Base-by-base conservation (phyloP, 2,329 filamentous ascomycete genomes). In the Amauroascus niger region DNA sequence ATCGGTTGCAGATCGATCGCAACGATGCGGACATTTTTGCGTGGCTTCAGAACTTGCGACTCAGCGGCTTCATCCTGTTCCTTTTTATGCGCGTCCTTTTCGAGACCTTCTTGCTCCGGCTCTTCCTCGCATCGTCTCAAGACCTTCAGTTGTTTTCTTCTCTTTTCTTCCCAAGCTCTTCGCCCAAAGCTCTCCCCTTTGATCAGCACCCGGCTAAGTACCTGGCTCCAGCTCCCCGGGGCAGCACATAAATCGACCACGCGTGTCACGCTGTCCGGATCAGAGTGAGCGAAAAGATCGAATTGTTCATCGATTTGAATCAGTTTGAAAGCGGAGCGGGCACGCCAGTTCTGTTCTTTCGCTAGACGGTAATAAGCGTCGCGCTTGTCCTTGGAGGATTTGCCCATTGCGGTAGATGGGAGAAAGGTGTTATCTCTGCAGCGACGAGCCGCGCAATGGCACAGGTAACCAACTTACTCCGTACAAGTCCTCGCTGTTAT, bases 331-430 rank as follows among this genome's bases (percentile, higher is more conserved):
- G 93, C 93, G 61, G 89, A 95, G 55, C 93, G 81, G 26, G 93
- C 93, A 33, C 93, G 87, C 91, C 93, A 98, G 59, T 94, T 94
- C 76, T 98, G 93, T 71, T 98, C 93, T 73, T 98, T 98, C 16
- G 93, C 93, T 7, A 98, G 86, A 52, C 93, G 82, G 67, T 98
- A 98, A 73, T 98, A 98, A 44, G 90, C 90, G 69, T 98, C 93
- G 51, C 93, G 87, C 74, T 98, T 98, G 67, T 98, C 93, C 71
- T 98, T 98, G 46, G 91, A 97, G 1, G 93, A 95, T 69, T 97
- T 97, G 1, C 90, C 90, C 90, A 95, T 95, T 39, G 18, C 33
- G 14, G 51, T 32, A 6, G 20, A 47, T 9, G 28, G 22, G 26
- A n/a, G 26, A 18, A 20, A 16, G 16, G 13, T 28, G 32, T 11